Base-by-base conservation (phyloP, 2,329 filamentous ascomycete genomes). In the Phoma herbarum region DNA sequence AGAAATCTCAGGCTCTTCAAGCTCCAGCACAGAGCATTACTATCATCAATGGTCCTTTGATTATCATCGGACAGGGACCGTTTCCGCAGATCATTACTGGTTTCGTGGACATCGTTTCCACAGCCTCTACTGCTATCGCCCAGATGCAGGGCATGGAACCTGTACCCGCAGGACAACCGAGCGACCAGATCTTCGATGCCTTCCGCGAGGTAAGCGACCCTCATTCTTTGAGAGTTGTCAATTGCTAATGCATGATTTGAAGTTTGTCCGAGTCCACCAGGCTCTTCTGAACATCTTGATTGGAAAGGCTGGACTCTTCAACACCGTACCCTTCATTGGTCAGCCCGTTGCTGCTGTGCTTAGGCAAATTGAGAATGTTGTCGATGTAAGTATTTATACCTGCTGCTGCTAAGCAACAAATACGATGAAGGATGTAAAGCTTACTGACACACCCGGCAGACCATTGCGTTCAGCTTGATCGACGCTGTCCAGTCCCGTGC, bases 241-340 rank as follows among this genome's bases (percentile, higher is more conserved):
- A 20, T 26, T 33, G 23, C 46, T 39, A 28, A 39, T 4, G 23
- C 18, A 33, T n/a, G n/a, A n/a, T 10, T 37, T 29, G 23, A 2
- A 67, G 63, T 67, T 67, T 37, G 64, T 65, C 14, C 61, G 61
- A 12, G 61, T 62, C 22, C 63, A 67, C 28, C 62, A 67, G 11
- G 47, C 8, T 7, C 57, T 67, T 16, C 44, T 67, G 14, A 65
- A 67, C 52, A 62, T 62, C 11, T 50, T 67, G 20, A 65, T 64
- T 23, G 61, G 60, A 12, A 67, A 67, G 46, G 53, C 64, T 22
- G 61, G 59, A 2, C 33, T 67, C 1, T 61, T 65, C 55, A 5
- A n/a, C 2, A 60, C 59, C 10, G 53, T 64, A 1, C 65, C 65
- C 0, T 7, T 66, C 37, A 45, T 67, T 6, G 65, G 65, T 8